These are phyloP conservation scores for Oryza punctata DNA, from an alignment of 176 grass and related monocot species.

Conservation along the genomic window DNA sequence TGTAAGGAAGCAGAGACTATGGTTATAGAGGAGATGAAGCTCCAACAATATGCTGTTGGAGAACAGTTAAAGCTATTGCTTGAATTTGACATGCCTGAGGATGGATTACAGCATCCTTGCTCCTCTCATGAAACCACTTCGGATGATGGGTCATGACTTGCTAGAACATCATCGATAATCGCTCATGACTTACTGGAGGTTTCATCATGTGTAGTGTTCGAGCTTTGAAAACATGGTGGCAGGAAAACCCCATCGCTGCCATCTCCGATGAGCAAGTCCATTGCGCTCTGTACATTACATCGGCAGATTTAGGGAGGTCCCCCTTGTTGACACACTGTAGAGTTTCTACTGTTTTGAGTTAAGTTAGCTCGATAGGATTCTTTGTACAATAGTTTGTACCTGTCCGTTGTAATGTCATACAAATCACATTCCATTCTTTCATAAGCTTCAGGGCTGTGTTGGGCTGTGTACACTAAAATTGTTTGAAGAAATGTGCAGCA, in stretches of 20 bases:
- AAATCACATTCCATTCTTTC: conserved; percentile 73
- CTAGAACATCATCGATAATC: not conserved
- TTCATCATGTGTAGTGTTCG: conserved; percentile 26
- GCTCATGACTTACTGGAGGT: conserved; percentile 29
- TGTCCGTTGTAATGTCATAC: conserved; percentile 60
- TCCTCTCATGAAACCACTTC: conserved; percentile 19
- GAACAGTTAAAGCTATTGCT: conserved; percentile 64
- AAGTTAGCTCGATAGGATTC: conserved; percentile 61
- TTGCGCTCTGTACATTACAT: conserved; percentile 49
- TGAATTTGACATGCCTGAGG: conserved; percentile 52
- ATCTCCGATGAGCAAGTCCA: conserved; percentile 16
- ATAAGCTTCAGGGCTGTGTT: conserved; percentile 50
- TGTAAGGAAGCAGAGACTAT: conserved; percentile 73
- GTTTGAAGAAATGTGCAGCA: conserved; percentile 34
- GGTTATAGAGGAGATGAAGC: conserved; percentile 71
- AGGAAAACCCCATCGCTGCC: conserved; percentile 1
- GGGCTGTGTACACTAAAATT: conserved; percentile 46
- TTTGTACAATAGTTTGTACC: conserved; percentile 81
- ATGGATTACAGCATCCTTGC: conserved; percentile 41
- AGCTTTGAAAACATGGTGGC: conserved; percentile 11
- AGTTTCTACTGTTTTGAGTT: conserved; percentile 47
- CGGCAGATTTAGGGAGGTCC: conserved; percentile 34
- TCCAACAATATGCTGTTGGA: conserved; percentile 55
- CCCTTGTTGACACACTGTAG: conserved; percentile 56
- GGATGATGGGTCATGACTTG: conserved; percentile 31